phyloP scores from a whole-genome alignment of 2,329 filamentous ascomycete genomes.

The Pseudomassariella vexata region DNA sequence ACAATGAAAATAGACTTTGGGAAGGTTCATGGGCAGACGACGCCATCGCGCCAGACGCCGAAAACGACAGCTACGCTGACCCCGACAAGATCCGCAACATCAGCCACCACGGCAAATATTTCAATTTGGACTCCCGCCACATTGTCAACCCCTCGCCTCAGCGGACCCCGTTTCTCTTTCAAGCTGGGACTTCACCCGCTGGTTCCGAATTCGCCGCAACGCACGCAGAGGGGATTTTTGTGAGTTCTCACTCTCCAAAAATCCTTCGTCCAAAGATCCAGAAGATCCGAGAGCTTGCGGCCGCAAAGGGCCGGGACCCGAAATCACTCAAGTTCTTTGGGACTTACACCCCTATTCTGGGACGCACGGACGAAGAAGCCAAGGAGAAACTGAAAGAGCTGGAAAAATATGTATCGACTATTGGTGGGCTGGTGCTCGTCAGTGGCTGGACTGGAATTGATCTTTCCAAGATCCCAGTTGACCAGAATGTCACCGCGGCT shows the following conservation, averaged over 20 bases:
- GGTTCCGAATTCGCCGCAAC: conserved; percentile 49
- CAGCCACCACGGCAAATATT: conserved; percentile 54
- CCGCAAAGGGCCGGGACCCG: conserved; percentile 47
- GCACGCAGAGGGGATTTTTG: conserved; percentile 56
- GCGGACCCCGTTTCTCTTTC: conserved; percentile 50
- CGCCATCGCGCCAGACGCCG: conserved; percentile 46
- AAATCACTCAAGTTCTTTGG: conserved; percentile 50
- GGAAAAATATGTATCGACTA: conserved; percentile 44
- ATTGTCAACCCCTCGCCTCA: conserved; percentile 51
- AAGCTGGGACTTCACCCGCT: conserved; percentile 53
- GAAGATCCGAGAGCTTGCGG: conserved; percentile 45
- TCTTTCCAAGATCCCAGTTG: conserved; percentile 48
- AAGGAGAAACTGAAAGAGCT: conserved; percentile 43
- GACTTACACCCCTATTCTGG: conserved; percentile 43
- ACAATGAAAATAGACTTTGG: conserved; percentile 45
- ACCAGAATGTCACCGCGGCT: conserved; percentile 49
- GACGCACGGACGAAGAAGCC: conserved; percentile 46
- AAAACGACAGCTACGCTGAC: conserved; percentile 50
- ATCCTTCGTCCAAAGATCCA: conserved; percentile 44
- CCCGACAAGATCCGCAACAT: conserved; percentile 55
- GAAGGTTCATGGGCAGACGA: conserved; percentile 53
- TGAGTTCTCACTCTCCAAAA: conserved; percentile 45
- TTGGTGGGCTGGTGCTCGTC: conserved; percentile 50
- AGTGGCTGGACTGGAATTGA: conserved; percentile 57
- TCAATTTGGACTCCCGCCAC: conserved; percentile 35